A percentile compares a stretch with the other conserved stretches of the same genome.
Evolutionary conservation across 2,329 filamentous ascomycete species (phyloP).

Genomic region (Cordyceps cicadae): DNA sequence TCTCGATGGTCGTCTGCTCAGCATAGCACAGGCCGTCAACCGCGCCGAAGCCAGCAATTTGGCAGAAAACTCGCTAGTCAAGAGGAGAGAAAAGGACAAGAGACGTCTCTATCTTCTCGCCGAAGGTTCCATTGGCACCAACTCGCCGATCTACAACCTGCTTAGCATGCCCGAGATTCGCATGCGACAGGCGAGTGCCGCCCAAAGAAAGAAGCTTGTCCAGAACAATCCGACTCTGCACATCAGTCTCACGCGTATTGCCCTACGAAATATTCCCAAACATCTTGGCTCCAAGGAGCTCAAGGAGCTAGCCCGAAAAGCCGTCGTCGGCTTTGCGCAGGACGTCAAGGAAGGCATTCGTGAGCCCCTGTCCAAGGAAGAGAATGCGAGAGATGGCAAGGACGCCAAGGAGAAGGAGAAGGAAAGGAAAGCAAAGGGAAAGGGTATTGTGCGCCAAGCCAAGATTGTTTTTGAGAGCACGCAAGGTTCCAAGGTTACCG

Average conservation of each 20-base stretch:
- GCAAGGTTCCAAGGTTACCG: slow-evolving; percentile 74
- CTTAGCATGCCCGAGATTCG: slow-evolving; percentile 73
- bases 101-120: slow-evolving; percentile 78
- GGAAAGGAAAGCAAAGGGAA: slow-evolving; percentile 70
- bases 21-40: slow-evolving; percentile 76
- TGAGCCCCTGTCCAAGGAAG: slow-evolving; percentile 78
- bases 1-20: slow-evolving; percentile 78
- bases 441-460: slow-evolving; percentile 81
- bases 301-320: slow-evolving; percentile 82
- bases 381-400: slow-evolving; percentile 69
- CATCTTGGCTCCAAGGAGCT: slow-evolving; percentile 77
- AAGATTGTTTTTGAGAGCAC: slow-evolving; percentile 90
- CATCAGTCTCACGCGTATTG: slow-evolving; percentile 80
- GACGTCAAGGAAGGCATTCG: slow-evolving; percentile 76
- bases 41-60: slow-evolving; percentile 71
- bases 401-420: slow-evolving; percentile 75
- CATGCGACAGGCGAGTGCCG: slow-evolving; percentile 78
- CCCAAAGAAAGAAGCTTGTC: slow-evolving; percentile 82
- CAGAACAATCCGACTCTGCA: slow-evolving; percentile 86
- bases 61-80: slow-evolving; percentile 57
- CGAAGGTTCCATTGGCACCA: slow-evolving; percentile 75
- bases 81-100: slow-evolving; percentile 72
- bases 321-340: slow-evolving; percentile 86
- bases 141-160: slow-evolving; percentile 66
- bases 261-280: slow-evolving; percentile 83